Evolutionary conservation across 768 basidiomycete genomes (phyloP).

Genomic region (Boletus fagicola): DNA sequence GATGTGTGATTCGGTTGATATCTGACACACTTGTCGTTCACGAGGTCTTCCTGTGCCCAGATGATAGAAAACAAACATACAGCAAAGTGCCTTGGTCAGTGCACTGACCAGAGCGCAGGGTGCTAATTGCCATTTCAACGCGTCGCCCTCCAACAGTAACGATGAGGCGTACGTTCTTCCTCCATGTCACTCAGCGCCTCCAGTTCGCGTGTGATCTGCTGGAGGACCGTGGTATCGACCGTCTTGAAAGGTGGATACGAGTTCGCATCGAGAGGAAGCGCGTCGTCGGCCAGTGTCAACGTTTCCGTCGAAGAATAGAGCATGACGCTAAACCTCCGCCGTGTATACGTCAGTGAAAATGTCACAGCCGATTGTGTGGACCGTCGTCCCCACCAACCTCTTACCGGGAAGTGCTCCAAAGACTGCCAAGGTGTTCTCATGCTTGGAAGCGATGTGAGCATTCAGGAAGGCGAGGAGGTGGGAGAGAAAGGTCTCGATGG

Average conservation of each 20-base stretch:
- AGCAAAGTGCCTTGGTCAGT: slow-evolving; percentile 88
- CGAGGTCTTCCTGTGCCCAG: background rate
- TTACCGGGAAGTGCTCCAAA: slow-evolving; percentile 85
- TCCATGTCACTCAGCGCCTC: slow-evolving; percentile 47
- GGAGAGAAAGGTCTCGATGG: slow-evolving; percentile 72
- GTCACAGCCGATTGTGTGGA: background rate
- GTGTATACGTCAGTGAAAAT: background rate
- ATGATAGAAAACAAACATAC: slow-evolving; percentile 41
- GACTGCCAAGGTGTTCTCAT: slow-evolving; percentile 91
- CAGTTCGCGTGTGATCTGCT: slow-evolving; percentile 61
- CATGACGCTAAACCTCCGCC: slow-evolving; percentile 51
- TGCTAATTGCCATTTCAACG: slow-evolving; percentile 33
- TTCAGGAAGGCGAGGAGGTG: slow-evolving; percentile 91
- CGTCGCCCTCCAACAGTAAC: background rate
- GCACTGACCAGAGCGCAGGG: slow-evolving; percentile 83
- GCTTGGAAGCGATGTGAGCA: slow-evolving; percentile 83
- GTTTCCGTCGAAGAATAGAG: slow-evolving; percentile 70
- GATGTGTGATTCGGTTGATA: slow-evolving; percentile 56
- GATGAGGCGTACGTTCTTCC: slow-evolving; percentile 40
- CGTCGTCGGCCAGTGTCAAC: slow-evolving; percentile 33
- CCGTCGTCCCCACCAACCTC: slow-evolving; percentile 51
- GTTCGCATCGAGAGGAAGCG: slow-evolving; percentile 62
- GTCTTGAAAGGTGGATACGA: slow-evolving; percentile 81
- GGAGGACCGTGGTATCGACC: slow-evolving; percentile 66
- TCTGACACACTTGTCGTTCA: slow-evolving; percentile 40